Evolutionary conservation across 805 yeast genomes (phyloP).

Genomic region (Metschnikowia kofuensis): DNA sequence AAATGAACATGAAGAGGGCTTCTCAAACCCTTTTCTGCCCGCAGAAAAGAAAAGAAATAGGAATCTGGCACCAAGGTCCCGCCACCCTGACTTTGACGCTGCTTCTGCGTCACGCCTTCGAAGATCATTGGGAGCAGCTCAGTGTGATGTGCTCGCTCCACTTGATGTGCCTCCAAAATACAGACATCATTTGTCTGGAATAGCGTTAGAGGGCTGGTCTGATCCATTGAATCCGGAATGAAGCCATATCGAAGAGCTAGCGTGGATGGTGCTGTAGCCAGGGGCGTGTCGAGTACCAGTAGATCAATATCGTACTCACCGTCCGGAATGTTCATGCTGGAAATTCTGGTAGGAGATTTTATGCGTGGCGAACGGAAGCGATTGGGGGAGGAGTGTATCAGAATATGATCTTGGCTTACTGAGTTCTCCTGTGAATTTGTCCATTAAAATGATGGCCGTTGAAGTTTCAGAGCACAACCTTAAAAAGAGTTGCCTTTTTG

Average conservation of each 20-base stretch:
- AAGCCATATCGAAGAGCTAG: constrained; percentile 37
- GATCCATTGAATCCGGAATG: constrained; percentile 41
- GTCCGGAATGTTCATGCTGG: constrained; percentile 32
- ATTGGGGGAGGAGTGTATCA: neutral
- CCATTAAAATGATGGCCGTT: no score
- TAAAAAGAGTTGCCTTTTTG: neutral
- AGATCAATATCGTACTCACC: constrained; percentile 45
- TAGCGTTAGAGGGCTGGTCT: constrained; percentile 28
- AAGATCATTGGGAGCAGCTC: constrained; percentile 27
- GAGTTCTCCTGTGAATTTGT: neutral
- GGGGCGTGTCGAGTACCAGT: constrained; percentile 19
- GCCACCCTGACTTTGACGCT: constrained; percentile 12
- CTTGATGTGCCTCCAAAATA: constrained; percentile 29
- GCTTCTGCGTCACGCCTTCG: constrained; percentile 37
- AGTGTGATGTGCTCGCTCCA: constrained; percentile 17
- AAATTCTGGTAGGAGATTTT: neutral
- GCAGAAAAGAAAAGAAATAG: constrained; percentile 27
- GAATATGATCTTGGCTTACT: neutral
- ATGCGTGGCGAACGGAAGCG: neutral
- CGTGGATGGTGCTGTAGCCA: constrained; percentile 2
- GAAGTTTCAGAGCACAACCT: no score
- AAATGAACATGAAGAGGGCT: constrained; percentile 13
- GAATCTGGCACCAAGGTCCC: constrained; percentile 23
- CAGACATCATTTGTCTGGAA: constrained; percentile 35
- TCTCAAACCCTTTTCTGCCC: constrained; percentile 10